A percentile compares a stretch with the other conserved stretches of the same genome.
phyloP scores from a whole-genome alignment of 2,329 filamentous ascomycete genomes.

The Periconia sp. region DNA sequence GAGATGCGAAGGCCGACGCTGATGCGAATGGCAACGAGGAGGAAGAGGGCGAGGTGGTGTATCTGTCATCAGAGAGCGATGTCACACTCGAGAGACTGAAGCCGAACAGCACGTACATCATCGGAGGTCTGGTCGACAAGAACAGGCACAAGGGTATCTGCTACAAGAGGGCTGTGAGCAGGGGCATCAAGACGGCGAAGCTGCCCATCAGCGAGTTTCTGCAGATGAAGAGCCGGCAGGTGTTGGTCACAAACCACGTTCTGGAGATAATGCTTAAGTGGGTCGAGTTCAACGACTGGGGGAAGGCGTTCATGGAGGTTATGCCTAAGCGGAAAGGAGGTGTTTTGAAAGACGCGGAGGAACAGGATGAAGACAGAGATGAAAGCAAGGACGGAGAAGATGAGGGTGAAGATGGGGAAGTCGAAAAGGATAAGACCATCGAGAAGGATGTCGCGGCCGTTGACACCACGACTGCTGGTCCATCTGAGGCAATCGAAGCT shows the following conservation, averaged over 20 bases:
- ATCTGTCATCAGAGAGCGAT: conserved; percentile 89
- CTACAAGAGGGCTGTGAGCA: conserved; percentile 74
- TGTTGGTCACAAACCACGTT: conserved; percentile 93
- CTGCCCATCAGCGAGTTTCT: conserved; percentile 95
- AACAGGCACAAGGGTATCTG: conserved; percentile 96
- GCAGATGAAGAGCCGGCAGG: conserved; percentile 81
- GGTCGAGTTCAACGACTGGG: conserved; percentile 91
- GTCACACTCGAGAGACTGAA: conserved; percentile 80
- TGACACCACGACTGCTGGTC: background rate
- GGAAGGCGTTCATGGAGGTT: conserved; percentile 79
- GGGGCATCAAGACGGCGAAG: conserved; percentile 82
- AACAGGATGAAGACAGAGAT: conserved; percentile 16
- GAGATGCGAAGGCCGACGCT: background rate
- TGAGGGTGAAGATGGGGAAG: conserved; percentile 9
- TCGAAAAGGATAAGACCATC: too few species aligned
- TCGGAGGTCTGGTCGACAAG: conserved; percentile 92
- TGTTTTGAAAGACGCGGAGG: conserved; percentile 54
- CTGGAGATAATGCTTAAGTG: conserved; percentile 95
- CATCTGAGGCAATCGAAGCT: background rate
- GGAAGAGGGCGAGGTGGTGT: conserved; percentile 67
- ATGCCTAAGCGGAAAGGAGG: conserved; percentile 91
- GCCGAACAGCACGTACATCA: conserved; percentile 86
- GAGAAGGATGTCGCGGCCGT: background rate
- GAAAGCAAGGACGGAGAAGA: conserved; percentile 11
- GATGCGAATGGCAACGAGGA: conserved; percentile 14